phyloP scores from a whole-genome alignment of 139 green algal species.

The Chlamydomonas sphaeroides region DNA sequence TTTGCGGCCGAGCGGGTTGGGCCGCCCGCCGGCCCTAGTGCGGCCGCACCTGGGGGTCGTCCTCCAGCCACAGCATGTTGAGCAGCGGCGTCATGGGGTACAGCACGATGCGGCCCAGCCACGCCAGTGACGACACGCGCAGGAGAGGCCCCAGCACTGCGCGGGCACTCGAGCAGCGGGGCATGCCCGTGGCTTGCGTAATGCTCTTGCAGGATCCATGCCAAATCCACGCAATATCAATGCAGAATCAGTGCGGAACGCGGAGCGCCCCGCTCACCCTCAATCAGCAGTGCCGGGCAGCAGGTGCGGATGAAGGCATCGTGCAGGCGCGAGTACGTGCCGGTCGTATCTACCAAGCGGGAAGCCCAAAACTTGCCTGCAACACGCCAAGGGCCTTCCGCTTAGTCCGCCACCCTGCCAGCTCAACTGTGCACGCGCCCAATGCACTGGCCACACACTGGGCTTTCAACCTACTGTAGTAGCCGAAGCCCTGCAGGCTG shows the following conservation, averaged over 20 bases:
- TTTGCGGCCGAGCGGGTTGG: not conserved
- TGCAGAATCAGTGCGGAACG: not conserved
- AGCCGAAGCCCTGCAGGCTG: not conserved
- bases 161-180: not conserved
- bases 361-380: not conserved
- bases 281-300: conserved; percentile 3
- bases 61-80: conserved; percentile 8
- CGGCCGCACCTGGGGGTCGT: conserved; percentile 7
- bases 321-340: not conserved
- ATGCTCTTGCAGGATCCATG: not conserved
- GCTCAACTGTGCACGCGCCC: not conserved
- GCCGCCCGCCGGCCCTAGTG: not conserved
- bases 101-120: not conserved
- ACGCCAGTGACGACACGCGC: conserved; percentile 7
- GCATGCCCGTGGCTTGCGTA: not conserved
- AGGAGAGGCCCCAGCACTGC: conserved; percentile 10
- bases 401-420: not conserved
- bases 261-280: not conserved
- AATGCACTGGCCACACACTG: not conserved
- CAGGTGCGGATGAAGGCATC: not conserved
- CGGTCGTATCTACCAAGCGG: not conserved
- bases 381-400: not conserved
- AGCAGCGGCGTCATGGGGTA: conserved; percentile 11
- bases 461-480: not conserved
- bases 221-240: not conserved